Evolutionary conservation across 2,329 filamentous ascomycete genomes (phyloP).

Genomic region (Ophioceras dolichostomum): DNA sequence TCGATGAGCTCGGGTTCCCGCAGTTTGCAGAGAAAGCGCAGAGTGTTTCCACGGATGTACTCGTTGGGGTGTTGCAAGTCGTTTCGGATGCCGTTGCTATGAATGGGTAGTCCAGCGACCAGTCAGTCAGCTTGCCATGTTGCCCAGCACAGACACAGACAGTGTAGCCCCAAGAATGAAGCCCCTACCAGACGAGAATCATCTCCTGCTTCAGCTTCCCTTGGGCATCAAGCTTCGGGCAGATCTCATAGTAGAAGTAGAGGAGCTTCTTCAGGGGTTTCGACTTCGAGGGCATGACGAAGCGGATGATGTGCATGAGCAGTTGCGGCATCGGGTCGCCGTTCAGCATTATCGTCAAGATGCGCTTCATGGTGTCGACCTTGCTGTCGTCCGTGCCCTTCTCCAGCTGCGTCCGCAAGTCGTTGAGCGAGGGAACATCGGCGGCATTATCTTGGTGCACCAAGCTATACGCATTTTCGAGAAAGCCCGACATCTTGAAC

Average conservation of each 20-base stretch:
- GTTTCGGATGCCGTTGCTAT: slow-evolving; percentile 92
- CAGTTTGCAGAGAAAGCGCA: slow-evolving; percentile 94
- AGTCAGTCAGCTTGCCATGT: slow-evolving; percentile 13
- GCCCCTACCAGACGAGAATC: slow-evolving; percentile 85
- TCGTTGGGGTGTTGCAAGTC: slow-evolving; percentile 96
- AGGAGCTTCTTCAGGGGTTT: slow-evolving; percentile 95
- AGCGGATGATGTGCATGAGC: slow-evolving; percentile 99
- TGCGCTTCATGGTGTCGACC: slow-evolving; percentile 91
- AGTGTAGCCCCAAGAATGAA: not conserved
- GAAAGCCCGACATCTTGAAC: slow-evolving; percentile 77
- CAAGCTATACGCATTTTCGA: slow-evolving; percentile 91
- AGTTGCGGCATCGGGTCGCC: slow-evolving; percentile 91
- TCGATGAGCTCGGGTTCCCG: slow-evolving; percentile 93
- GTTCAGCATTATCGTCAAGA: slow-evolving; percentile 95
- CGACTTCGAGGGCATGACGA: slow-evolving; percentile 97
- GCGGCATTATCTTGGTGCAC: slow-evolving; percentile 96
- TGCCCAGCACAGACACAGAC: too few species aligned
- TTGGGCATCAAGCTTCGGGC: slow-evolving; percentile 81
- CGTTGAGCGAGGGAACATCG: slow-evolving; percentile 80
- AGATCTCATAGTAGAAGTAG: slow-evolving; percentile 99
- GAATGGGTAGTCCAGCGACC: not conserved
- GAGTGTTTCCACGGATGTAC: slow-evolving; percentile 95
- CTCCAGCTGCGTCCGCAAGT: slow-evolving; percentile 85
- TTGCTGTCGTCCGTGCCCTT: slow-evolving; percentile 90
- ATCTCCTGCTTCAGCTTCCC: slow-evolving; percentile 99